Evolutionary conservation across 139 green algal species (phyloP).

Genomic region (Gonium pectorale): DNA sequence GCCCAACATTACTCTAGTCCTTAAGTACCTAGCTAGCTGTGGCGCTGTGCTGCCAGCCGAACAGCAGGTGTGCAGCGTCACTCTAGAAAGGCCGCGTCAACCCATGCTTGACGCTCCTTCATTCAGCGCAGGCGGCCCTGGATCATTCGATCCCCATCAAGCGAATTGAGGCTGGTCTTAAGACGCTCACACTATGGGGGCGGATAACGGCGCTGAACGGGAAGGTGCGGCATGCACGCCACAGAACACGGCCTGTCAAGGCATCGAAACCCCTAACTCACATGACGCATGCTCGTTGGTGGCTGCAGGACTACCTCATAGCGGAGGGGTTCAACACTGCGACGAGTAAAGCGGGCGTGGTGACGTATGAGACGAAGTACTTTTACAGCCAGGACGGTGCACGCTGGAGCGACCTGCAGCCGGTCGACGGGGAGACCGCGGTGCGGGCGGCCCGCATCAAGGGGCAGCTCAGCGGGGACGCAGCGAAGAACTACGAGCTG

Average conservation of each 20-base stretch:
- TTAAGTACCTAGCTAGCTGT: constrained; percentile 72
- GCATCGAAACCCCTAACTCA: neutral
- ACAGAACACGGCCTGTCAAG: neutral
- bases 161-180: constrained; percentile 70
- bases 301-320: constrained; percentile 75
- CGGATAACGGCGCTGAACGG: constrained; percentile 69
- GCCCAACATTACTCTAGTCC: constrained; percentile 68
- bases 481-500: constrained; percentile 57
- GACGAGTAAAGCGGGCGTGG: constrained; percentile 45
- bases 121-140: constrained; percentile 64
- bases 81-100: neutral
- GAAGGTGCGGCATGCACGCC: constrained; percentile 60
- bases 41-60: constrained; percentile 75
- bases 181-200: constrained; percentile 71
- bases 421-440: constrained; percentile 56
- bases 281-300: neutral
- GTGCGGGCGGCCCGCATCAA: neutral
- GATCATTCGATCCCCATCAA: constrained; percentile 77
- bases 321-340: constrained; percentile 69
- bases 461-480: constrained; percentile 53
- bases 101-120: neutral
- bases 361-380: constrained; percentile 68
- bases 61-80: constrained; percentile 47
- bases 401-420: constrained; percentile 76
- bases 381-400: constrained; percentile 81